A percentile compares a stretch with the other conserved stretches of the same genome.
Conservation (phyloP, 2,329 filamentous ascomycete genomes). For the Penicillium sp. region DNA sequence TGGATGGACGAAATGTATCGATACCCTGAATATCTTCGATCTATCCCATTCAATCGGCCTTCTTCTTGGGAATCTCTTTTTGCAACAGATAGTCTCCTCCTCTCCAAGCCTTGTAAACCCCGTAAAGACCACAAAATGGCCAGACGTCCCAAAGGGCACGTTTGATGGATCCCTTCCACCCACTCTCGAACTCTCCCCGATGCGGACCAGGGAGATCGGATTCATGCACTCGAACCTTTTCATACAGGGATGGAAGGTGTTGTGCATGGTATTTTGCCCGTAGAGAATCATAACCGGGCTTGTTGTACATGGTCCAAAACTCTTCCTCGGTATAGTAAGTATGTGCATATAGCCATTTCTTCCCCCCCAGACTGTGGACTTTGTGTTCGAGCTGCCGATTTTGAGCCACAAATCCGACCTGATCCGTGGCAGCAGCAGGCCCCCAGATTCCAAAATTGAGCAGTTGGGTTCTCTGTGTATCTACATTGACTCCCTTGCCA, state of each 20-base stretch:
- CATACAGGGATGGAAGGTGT: slow-evolving; percentile 36
- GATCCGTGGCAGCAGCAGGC: slow-evolving; percentile 58
- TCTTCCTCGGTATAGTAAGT: slow-evolving; percentile 70
- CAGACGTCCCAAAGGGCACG: slow-evolving; percentile 19
- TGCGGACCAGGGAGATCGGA: slow-evolving; percentile 14
- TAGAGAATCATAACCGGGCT: slow-evolving; percentile 37
- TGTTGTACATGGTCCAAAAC: slow-evolving; percentile 46
- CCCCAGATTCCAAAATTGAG: slow-evolving; percentile 73
- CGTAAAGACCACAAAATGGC: slow-evolving; percentile 28
- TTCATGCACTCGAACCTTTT: slow-evolving; percentile 33
- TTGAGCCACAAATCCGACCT: slow-evolving; percentile 60
- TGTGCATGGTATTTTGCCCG: slow-evolving; percentile 40
- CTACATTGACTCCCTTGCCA: neutral
- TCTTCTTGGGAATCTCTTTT: slow-evolving; percentile 6
- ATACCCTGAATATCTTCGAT: neutral
- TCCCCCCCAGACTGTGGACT: slow-evolving; percentile 66
- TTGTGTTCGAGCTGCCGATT: slow-evolving; percentile 72
- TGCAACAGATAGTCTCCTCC: slow-evolving; percentile 27
- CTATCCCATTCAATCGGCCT: slow-evolving; percentile 5
- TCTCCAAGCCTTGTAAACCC: slow-evolving; percentile 24
- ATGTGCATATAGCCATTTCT: slow-evolving; percentile 86
- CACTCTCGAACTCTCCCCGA: slow-evolving; percentile 11
- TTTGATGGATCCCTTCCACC: slow-evolving; percentile 16
- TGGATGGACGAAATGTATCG: neutral
- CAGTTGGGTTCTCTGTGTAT: slow-evolving; percentile 21